These are phyloP conservation scores for Lactarius quietus DNA, from an alignment of 768 basidiomycete genomes.

Conservation along the genomic window DNA sequence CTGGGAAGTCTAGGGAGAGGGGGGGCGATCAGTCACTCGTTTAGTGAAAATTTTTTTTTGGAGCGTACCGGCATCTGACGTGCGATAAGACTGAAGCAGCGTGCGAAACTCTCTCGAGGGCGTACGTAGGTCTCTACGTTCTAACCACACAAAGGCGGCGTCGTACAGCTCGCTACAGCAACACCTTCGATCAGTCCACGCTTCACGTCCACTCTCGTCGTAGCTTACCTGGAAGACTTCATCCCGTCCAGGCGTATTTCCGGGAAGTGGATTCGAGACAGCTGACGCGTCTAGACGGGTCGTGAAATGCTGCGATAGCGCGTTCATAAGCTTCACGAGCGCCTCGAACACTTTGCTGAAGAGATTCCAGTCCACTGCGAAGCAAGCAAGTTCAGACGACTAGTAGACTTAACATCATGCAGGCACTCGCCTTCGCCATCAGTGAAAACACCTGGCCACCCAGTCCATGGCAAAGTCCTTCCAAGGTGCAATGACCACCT, in stretches of 20 bases:
- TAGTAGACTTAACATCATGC: background rate
- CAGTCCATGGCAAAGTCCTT: slow-evolving; percentile 22
- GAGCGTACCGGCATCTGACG: slow-evolving; percentile 15
- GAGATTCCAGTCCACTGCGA: slow-evolving; percentile 54
- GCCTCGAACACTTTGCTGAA: slow-evolving; percentile 45
- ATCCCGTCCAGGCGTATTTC: slow-evolving; percentile 14
- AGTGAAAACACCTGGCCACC: slow-evolving; percentile 27
- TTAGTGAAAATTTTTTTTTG: background rate
- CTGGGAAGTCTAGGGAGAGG: slow-evolving; percentile 25
- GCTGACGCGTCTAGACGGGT: slow-evolving; percentile 32
- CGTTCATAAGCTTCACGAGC: slow-evolving; percentile 41
- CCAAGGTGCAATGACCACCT: slow-evolving; percentile 16
- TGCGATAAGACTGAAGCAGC: slow-evolving; percentile 18
- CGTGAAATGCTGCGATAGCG: slow-evolving; percentile 32
- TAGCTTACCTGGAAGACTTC: slow-evolving; percentile 19
- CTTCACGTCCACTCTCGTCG: background rate
- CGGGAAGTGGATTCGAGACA: slow-evolving; percentile 22
- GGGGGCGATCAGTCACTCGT: background rate
- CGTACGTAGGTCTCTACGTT: slow-evolving; percentile 18
- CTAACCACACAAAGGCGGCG: slow-evolving; percentile 20
- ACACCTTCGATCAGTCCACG: background rate
- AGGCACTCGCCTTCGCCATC: slow-evolving; percentile 47
- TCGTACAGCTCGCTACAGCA: slow-evolving; percentile 18
- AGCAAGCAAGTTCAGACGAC: background rate
- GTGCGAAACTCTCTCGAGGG: slow-evolving; percentile 12